Percentiles rank a stretch among this genome's conserved stretches.
Conservation (phyloP, 257 asterid species). For the Scutellaria minor region DNA sequence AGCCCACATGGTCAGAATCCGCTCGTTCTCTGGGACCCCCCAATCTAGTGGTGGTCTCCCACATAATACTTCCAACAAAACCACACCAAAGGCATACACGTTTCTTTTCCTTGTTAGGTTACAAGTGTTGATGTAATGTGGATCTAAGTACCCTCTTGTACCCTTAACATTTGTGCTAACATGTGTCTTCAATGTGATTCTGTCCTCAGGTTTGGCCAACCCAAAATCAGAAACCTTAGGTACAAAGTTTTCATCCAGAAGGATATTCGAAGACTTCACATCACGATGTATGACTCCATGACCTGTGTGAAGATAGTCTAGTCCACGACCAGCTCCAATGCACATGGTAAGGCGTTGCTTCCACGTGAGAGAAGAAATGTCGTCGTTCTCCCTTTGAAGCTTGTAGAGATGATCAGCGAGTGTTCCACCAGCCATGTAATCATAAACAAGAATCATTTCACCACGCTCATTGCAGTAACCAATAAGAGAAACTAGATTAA, state of each 20-base stretch:
- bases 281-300: conserved; percentile 62
- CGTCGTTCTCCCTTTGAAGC: too few species aligned
- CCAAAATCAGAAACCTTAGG: conserved; percentile 74
- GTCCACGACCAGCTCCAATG: conserved; percentile 60
- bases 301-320: conserved; percentile 60
- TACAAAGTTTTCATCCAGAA: conserved; percentile 51
- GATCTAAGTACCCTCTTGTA: conserved; percentile 63
- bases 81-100: conserved; percentile 58
- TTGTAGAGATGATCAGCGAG: too few species aligned
- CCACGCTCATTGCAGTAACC: too few species aligned
- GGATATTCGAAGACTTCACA: conserved; percentile 61
- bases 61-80: conserved; percentile 12
- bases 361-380: conserved; percentile 30
- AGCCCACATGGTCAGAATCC: conserved; percentile 49
- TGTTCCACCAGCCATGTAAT: too few species aligned
- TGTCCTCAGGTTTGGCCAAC: conserved; percentile 56
- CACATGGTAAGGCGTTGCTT: conserved; percentile 46
- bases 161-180: conserved; percentile 61
- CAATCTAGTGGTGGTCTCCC: conserved; percentile 46
- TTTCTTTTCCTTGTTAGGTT: conserved; percentile 57
- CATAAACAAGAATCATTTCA: too few species aligned
- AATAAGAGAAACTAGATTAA: too few species aligned
- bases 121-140: conserved; percentile 48
- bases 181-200: conserved; percentile 43
- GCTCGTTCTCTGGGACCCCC: conserved; percentile 42